phyloP scores from a whole-genome alignment of 805 yeast species.

The Ogataea kodamae region DNA sequence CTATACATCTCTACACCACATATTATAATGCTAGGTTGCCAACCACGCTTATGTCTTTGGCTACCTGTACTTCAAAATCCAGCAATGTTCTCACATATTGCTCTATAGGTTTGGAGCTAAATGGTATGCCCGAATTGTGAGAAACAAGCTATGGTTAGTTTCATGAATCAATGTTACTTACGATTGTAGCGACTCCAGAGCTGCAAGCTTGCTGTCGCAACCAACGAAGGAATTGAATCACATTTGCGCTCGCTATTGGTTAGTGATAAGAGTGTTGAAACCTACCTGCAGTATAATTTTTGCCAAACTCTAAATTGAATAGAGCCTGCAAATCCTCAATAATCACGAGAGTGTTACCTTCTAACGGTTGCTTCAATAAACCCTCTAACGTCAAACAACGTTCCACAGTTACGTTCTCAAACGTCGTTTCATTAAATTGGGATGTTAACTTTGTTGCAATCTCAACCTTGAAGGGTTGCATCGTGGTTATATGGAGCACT shows the following conservation, averaged over 20 bases:
- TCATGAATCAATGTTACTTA: neutral
- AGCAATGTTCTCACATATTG: conserved; percentile 19
- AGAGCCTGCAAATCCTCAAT: conserved; percentile 29
- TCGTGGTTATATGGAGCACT: conserved; percentile 4
- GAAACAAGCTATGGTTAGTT: conserved; percentile 17
- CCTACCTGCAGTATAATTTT: conserved; percentile 26
- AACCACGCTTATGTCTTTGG: conserved; percentile 2
- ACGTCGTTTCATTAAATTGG: conserved; percentile 1
- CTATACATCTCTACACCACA: conserved; percentile 6
- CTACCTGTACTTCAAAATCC: conserved; percentile 22
- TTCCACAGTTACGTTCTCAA: conserved; percentile 9
- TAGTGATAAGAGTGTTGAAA: conserved; percentile 7
- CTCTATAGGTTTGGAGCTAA: conserved; percentile 22
- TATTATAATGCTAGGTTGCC: neutral
- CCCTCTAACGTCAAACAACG: conserved; percentile 18
- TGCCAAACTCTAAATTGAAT: conserved; percentile 26
- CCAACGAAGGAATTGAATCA: conserved; percentile 16
- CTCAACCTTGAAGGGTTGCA: conserved; percentile 3
- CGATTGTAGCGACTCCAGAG: neutral
- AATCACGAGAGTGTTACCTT: conserved; percentile 16
- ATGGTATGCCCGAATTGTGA: conserved; percentile 12
- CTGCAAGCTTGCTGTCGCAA: conserved; percentile 26
- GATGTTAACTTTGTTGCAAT: neutral
- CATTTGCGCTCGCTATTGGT: conserved; percentile 19
- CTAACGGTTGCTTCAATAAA: conserved; percentile 4